Evolutionary conservation across 768 basidiomycete species (phyloP), one percentile per base, ranked within the genome.

Genomic region (Botryobasidium botryosum): DNA sequence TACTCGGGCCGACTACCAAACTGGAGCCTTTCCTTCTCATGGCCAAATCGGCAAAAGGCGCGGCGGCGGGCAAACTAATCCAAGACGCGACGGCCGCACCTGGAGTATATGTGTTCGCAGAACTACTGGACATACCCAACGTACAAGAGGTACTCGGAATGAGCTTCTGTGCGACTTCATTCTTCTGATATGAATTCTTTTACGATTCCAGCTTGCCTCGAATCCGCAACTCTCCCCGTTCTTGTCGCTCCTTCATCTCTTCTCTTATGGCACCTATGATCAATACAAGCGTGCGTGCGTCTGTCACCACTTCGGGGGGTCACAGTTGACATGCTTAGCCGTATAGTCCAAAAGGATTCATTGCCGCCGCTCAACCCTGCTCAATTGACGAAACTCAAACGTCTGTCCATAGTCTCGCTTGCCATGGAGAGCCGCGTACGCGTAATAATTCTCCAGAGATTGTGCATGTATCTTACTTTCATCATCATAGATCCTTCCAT

Each of bases 1-100:
- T 41, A 24, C 24, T 27, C 2, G 73, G 74, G 56, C 74, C 75
- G 44, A 59, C 72, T 4, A 65, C 75, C 13, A 84, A 79, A 53
- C 68, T 88, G 8, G 90, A 96, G 62, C 87, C 88, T 0, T 94
- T 82, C 61, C 60, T 94, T 35, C 72, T 96, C 48, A 86, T 96
- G 64, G 86, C 80, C 3, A 90, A 91, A 58, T 83, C 84, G 0
- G 74, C 83, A 7, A 91, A 86, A 56, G 92, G 92, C 1, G 87
- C 87, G 0, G 86, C 83, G 1, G 88, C 90, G 0, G 90, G 86
- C 5, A 90, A 91, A 57, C 72, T 91, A 45, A 64, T 91, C 25
- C 70, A 76, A 54, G 81, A 94, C 56, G 91, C 79, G 44, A 88
- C 81, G 21, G 72, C 83, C 35, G 85, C 91, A 0, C 77, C 79